A percentile compares a stretch with the other conserved stretches of the same genome.
Evolutionary conservation across 257 asterid species (phyloP).

Genomic region (Nicotiana otophora): DNA sequence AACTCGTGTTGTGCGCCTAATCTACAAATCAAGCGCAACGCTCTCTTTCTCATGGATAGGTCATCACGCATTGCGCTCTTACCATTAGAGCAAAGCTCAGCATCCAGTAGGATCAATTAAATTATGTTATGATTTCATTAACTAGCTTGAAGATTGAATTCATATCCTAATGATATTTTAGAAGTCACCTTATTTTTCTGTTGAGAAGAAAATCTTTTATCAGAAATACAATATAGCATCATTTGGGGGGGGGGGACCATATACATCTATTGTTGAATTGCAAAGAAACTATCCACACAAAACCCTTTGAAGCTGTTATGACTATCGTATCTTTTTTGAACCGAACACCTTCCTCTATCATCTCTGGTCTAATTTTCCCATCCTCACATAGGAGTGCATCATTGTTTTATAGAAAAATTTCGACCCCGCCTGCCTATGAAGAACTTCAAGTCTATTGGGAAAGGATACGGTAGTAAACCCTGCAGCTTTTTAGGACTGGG

Average conservation of each 20-base stretch:
- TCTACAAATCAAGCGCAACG: neutral
- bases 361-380: too few species aligned
- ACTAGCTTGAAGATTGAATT: neutral
- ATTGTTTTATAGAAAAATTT: too few species aligned
- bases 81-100: neutral
- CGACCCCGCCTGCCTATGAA: too few species aligned
- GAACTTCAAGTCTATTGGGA: too few species aligned
- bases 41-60: neutral
- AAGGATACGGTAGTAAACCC: too few species aligned
- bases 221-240: neutral
- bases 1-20: neutral
- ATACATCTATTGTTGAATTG: neutral
- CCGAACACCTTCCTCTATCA: too few species aligned
- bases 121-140: neutral
- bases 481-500: too few species aligned
- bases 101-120: neutral
- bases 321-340: too few species aligned
- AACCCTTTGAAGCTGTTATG: neutral
- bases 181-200: neutral
- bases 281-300: conserved; percentile 5
- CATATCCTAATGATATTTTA: neutral
- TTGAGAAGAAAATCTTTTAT: neutral
- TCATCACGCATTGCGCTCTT: neutral
- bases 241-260: neutral
- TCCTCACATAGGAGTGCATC: too few species aligned